A percentile compares a stretch with the other conserved stretches of the same genome.
Evolutionary conservation across 352 stramenopile species (phyloP).

Genomic region (Phytopythium helicoides): DNA sequence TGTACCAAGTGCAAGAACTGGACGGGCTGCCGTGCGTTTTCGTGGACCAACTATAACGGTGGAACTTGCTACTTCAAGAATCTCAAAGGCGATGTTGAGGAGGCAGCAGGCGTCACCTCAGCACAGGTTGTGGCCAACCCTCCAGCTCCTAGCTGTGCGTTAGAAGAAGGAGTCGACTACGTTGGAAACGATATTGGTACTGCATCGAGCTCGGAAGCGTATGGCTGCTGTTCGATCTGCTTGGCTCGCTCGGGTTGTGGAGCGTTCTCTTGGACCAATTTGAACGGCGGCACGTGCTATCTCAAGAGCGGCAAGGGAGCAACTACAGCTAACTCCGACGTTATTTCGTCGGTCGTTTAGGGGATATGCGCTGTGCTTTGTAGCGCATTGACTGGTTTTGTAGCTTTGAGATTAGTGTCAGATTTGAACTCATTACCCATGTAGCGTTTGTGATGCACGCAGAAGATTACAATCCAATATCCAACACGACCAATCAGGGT

Average conservation of each 20-base stretch:
- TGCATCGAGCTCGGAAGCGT: conserved; percentile 11
- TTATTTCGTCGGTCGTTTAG: conserved; percentile 15
- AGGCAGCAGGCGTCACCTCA: conserved; percentile 9
- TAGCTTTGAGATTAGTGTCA: no score
- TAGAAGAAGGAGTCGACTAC: conserved; percentile 28
- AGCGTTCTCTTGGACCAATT: conserved; percentile 46
- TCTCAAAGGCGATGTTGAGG: conserved; percentile 1
- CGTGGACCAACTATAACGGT: conserved; percentile 36
- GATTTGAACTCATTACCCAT: no score
- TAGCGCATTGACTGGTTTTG: no score
- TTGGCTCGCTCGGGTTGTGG: conserved; percentile 25
- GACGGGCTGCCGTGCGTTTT: conserved; percentile 24
- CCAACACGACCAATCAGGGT: no score
- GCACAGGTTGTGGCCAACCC: conserved; percentile 18
- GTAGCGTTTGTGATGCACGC: no score
- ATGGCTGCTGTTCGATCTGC: conserved; percentile 28
- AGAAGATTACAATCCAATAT: no score
- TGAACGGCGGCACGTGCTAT: conserved; percentile 46
- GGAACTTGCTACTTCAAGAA: conserved; percentile 38
- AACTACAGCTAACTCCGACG: neutral
- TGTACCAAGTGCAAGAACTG: conserved; percentile 12
- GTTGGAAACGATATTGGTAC: conserved; percentile 13
- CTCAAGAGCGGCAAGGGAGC: conserved; percentile 43
- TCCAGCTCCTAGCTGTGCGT: conserved; percentile 15
- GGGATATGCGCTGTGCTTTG: neutral